A percentile compares a stretch with the other conserved stretches of the same genome.
Evolutionary conservation across 306 rosid genomes (phyloP).

Genomic region (Cucurbita ficifolia): DNA sequence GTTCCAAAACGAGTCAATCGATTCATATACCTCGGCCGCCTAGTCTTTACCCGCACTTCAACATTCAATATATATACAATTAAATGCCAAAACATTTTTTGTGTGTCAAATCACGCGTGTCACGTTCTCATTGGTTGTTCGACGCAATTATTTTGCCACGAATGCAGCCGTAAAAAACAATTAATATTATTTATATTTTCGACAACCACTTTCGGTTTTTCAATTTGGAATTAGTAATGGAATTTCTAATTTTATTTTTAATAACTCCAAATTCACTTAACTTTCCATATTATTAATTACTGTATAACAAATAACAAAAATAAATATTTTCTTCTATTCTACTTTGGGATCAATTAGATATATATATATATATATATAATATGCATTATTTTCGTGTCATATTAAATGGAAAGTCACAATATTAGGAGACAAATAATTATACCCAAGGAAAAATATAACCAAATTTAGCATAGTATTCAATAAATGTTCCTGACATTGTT

Average conservation of each 20-base stretch:
- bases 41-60: background rate
- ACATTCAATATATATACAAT: background rate
- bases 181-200: too few relatives aligned
- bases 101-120: background rate
- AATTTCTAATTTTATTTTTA: background rate
- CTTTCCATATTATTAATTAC: background rate
- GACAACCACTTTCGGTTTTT: too few relatives aligned
- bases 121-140: background rate
- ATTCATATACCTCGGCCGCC: conserved; percentile 14
- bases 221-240: background rate
- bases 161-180: background rate
- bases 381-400: too few relatives aligned
- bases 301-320: too few relatives aligned
- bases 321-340: too few relatives aligned
- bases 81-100: background rate
- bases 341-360: too few relatives aligned
- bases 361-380: too few relatives aligned
- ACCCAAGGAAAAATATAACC: too few relatives aligned
- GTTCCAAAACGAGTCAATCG: conserved; percentile 21
- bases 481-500: too few relatives aligned
- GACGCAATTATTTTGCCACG: background rate
- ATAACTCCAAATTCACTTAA: background rate
- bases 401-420: too few relatives aligned
- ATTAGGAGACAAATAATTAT: too few relatives aligned
- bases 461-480: too few relatives aligned